Conservation (phyloP, 106 monocot genomes). For the Phalaenopsis aphrodite region DNA sequence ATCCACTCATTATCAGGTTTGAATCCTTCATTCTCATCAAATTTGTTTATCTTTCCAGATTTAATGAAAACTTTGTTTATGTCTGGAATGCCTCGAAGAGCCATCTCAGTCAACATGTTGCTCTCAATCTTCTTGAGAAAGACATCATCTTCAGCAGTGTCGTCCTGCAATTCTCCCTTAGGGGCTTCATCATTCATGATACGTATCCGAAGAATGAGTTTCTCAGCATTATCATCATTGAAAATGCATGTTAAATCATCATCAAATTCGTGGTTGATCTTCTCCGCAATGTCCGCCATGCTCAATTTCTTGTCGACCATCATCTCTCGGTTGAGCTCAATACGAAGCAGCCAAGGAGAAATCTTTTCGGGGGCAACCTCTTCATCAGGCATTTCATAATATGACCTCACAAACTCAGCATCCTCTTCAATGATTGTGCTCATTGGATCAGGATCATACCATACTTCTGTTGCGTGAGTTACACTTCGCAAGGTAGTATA, state of each 20-base stretch:
- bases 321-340: slow-evolving; percentile 75
- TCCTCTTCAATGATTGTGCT: slow-evolving; percentile 94
- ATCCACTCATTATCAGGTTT: slow-evolving; percentile 75
- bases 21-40: slow-evolving; percentile 78
- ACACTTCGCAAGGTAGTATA: slow-evolving; percentile 96
- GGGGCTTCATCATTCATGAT: slow-evolving; percentile 95
- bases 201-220: slow-evolving; percentile 82
- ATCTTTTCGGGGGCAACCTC: slow-evolving; percentile 92
- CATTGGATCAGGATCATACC: slow-evolving; percentile 96
- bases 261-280: slow-evolving; percentile 84
- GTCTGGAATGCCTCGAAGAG: slow-evolving; percentile 87
- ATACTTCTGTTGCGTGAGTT: slow-evolving; percentile 94
- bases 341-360: slow-evolving; percentile 82
- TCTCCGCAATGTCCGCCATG: slow-evolving; percentile 96
- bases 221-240: slow-evolving; percentile 95
- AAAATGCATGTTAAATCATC: slow-evolving; percentile 96
- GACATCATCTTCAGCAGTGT: slow-evolving; percentile 90
- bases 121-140: slow-evolving; percentile 89
- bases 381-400: slow-evolving; percentile 99
- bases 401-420: slow-evolving; percentile 94
- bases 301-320: slow-evolving; percentile 96
- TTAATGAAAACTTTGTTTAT: slow-evolving; percentile 95
- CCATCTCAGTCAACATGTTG: slow-evolving; percentile 96
- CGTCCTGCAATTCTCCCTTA: slow-evolving; percentile 87
- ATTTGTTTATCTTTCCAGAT: slow-evolving; percentile 50